Base-by-base conservation (phyloP, 176 grass and related monocot genomes). In the Oropetium thomaeum region DNA sequence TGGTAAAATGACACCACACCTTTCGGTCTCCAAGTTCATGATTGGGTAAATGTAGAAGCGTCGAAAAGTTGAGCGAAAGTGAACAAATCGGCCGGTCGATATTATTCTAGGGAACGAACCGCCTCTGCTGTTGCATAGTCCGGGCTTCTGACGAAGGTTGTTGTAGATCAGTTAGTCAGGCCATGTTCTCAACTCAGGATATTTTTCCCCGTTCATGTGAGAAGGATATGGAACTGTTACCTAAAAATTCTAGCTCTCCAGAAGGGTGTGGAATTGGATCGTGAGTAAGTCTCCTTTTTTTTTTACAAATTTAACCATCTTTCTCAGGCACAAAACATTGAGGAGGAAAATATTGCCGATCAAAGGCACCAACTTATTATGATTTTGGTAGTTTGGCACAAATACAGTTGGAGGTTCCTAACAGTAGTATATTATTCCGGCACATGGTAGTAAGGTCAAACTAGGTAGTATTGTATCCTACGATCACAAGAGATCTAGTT, bases 21-120 rank as follows among this genome's bases (percentile, higher is more conserved):
- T 87, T 79, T 83, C n/a, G 33, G 52, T 74, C 74, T 68, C 27
- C 48, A 70, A 10, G 60, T 37, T 60, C 74, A 87, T 79, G 52
- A 87, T 83, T 60, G 13, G 38, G 63, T 30, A 72, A 49, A 55
- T 45, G 53, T 10, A 61, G 60, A 13, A 13, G 60, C 69, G 54
- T 12, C 12, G 52, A 32, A 31, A 76, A 48, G 49, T 41, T 48
- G 5, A 60, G 57, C 16, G 33, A 77, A 57, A 71, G 58, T 35
- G 71, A 31, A 7, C 5, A 32, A 15, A 59, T 32, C 33, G 25
- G 31, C 17, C 31, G 1, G 3, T 11, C 41, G 5, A 53, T 62
- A 51, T 72, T 62, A 51, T 72, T 66, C 20, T 77, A 29, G 19
- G 38, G 29, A 28, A 26, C 44, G 16, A 27, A 25, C 40, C 37